Conservation (phyloP, 768 basidiomycete genomes). For the Pleurotus djamor region DNA sequence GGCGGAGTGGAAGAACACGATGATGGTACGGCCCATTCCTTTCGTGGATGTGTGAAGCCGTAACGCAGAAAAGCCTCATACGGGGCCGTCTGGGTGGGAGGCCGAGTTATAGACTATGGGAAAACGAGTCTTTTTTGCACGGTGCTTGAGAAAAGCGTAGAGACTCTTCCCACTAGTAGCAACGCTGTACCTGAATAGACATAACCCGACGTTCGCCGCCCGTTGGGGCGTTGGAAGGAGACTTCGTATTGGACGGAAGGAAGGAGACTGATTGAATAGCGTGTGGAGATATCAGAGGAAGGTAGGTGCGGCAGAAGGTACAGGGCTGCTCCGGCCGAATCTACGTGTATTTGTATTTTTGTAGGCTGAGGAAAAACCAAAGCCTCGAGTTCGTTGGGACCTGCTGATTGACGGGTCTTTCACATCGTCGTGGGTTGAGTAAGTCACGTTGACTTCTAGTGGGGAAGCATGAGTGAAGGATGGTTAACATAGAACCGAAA, state of each 20-base stretch:
- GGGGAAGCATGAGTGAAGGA: not conserved
- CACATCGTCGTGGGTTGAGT: not conserved
- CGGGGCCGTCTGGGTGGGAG: constrained; percentile 1
- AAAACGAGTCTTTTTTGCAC: not conserved
- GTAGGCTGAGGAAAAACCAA: not conserved
- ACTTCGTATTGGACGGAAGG: not conserved
- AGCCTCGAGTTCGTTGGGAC: not conserved
- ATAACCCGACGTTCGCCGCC: not conserved
- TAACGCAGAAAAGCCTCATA: constrained; percentile 5
- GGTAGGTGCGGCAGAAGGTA: not conserved
- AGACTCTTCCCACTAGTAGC: constrained; percentile 2
- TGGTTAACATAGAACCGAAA: not conserved
- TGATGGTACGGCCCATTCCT: too few relatives aligned
- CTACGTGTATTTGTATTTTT: too few relatives aligned
- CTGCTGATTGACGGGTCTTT: not conserved
- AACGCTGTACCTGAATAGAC: not conserved
- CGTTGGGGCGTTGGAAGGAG: not conserved
- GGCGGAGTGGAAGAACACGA: not conserved
- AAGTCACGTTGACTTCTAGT: not conserved
- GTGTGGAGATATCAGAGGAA: not conserved
- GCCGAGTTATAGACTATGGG: not conserved
- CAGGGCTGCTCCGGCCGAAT: not conserved
- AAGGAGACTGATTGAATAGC: not conserved
- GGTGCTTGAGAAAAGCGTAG: not conserved
- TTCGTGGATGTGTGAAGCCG: not conserved